Base-by-base conservation (phyloP, 2,329 filamentous ascomycete species). In the Venturia asperata region DNA sequence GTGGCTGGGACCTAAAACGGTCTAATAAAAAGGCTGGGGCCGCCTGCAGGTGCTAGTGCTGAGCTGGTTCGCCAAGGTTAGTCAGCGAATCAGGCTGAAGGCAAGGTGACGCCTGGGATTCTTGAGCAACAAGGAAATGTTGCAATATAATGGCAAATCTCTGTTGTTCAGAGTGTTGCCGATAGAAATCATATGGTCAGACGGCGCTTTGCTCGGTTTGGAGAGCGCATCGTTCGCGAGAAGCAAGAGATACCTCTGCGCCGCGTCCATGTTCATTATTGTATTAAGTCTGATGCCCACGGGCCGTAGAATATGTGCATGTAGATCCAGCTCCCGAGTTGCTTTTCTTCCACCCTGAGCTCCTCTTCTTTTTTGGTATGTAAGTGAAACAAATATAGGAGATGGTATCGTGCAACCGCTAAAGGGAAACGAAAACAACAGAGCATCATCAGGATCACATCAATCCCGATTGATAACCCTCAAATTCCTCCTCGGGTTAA, bases 401-500 rank as follows among this genome's bases (percentile, higher is more conserved):
- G 37, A 64, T 64, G 62, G 24, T 64, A 64, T 64, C 62, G 56
- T 64, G 47, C 62, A 49, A 27, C 52, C 15, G 52, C 52, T 58
- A n/a, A 39, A 64, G 24, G 5, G 6, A 37, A 30, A 37, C 5
- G 19, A 37, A 62, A 41, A 24, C 6, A 58, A 34, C 37, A 58
- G 19, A 58, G 17, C 52, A n/a, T 34, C 52, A 37, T 58, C 24
- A 43, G n/a, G 10, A 37, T 30, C 19, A 34, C 5, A 63, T 55
- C 24, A 82, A 70, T 82, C 80, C 70, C 78, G 70, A 73, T 90
- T 90, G 27, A 90, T 86, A 43, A 90, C 87, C 71, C 86, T 79
- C 76, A 90, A 76, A 70, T 86, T 89, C 71, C 87, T 78, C 70
- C 87, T 79, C 27, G 87, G 87, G 67, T 87, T 87, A 74, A 90